Percentiles rank a stretch among this genome's conserved stretches.
phyloP scores from a whole-genome alignment of 2,329 filamentous ascomycete species.

The Domatiomyces globalis region DNA sequence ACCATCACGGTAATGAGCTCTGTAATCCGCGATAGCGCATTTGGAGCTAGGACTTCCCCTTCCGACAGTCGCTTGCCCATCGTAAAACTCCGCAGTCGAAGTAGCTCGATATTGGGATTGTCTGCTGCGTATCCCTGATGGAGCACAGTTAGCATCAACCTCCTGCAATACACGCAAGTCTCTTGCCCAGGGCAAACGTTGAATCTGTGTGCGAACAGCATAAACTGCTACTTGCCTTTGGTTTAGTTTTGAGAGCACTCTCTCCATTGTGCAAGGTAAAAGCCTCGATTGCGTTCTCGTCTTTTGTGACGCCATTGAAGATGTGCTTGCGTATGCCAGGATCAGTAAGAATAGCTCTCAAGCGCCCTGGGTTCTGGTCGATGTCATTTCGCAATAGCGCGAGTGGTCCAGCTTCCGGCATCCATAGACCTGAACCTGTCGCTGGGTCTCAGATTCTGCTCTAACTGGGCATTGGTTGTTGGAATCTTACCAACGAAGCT shows the following conservation, averaged over 20 bases:
- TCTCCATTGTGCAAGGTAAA: conserved; percentile 58
- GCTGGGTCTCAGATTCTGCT: neutral
- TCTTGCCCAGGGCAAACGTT: too few species aligned
- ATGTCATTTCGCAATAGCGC: conserved; percentile 57
- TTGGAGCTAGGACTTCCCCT: conserved; percentile 45
- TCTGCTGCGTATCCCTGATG: conserved; percentile 56
- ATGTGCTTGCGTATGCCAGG: conserved; percentile 50
- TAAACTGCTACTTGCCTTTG: conserved; percentile 48
- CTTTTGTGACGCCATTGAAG: conserved; percentile 41
- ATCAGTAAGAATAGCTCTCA: conserved; percentile 54
- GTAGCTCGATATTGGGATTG: conserved; percentile 64
- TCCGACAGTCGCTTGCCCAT: conserved; percentile 54
- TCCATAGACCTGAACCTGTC: conserved; percentile 67
- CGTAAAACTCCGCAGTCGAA: conserved; percentile 69
- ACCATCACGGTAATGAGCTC: conserved; percentile 54
- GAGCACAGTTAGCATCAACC: neutral
- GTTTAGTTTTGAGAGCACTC: conserved; percentile 69
- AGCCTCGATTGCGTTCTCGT: conserved; percentile 50
- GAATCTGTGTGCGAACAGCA: too few species aligned
- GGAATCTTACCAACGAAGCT: conserved; percentile 56
- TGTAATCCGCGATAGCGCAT: conserved; percentile 51
- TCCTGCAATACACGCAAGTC: neutral
- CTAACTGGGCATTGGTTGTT: neutral
- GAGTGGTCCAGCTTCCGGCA: conserved; percentile 54
- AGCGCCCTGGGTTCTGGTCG: conserved; percentile 54